These are phyloP conservation scores for Xerocomellus chrysenteron DNA, from an alignment of 768 basidiomycete genomes.

Conservation along the genomic window DNA sequence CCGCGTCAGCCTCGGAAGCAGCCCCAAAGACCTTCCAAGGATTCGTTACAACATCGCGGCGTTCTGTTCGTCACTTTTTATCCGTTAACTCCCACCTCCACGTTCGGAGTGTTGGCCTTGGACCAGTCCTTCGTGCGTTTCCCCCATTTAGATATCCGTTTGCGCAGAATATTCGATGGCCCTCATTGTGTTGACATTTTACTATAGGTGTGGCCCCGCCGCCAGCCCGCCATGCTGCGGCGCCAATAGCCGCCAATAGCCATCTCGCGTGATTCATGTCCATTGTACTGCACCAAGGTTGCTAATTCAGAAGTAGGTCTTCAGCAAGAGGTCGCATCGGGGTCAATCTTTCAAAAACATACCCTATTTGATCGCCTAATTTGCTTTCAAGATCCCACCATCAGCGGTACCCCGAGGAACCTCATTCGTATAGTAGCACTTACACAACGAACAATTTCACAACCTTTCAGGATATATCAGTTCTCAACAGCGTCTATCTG, in stretches of 20 bases:
- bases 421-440: neutral
- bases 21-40: no score
- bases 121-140: neutral
- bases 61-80: neutral
- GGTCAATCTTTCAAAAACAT: neutral
- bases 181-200: neutral
- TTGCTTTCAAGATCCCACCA: neutral
- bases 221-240: neutral
- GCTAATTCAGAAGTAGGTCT: slow-evolving; percentile 2
- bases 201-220: no score
- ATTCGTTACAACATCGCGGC: no score
- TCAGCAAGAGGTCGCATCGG: neutral
- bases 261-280: neutral
- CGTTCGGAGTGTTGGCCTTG: neutral
- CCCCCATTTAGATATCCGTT: neutral
- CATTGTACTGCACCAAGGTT: neutral
- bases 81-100: neutral
- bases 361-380: neutral
- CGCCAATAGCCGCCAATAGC: neutral
- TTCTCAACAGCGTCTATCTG: slow-evolving; percentile 12
- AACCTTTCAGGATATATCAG: slow-evolving; percentile 6
- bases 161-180: neutral
- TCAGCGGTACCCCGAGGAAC: neutral
- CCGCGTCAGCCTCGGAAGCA: no score
- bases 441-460: neutral